Percentiles rank a stretch among this genome's conserved stretches.
Evolutionary conservation across 1,284 basidiomycete genomes (phyloP).

Genomic region (Heterobasidion occidentale): DNA sequence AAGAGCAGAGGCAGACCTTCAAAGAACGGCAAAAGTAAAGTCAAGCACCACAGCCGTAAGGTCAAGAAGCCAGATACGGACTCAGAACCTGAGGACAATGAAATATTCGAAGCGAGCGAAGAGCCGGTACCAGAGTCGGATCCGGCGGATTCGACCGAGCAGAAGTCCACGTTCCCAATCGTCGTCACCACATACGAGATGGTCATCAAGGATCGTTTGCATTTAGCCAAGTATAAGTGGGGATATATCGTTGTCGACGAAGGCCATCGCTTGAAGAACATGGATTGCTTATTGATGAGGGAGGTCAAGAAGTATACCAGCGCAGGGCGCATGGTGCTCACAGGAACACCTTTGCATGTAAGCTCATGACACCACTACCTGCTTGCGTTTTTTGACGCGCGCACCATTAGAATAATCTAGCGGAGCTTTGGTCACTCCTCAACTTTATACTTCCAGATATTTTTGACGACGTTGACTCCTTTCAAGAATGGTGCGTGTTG

Average conservation of each 20-base stretch:
- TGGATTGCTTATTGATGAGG: slow-evolving; percentile 83
- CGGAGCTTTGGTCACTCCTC: slow-evolving; percentile 90
- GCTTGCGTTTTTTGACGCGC: background rate
- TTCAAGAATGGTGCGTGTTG: slow-evolving; percentile 81
- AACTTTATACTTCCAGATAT: slow-evolving; percentile 93
- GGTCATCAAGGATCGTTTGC: slow-evolving; percentile 74
- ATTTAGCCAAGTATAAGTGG: slow-evolving; percentile 70
- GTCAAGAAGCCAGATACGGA: background rate
- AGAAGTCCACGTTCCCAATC: slow-evolving; percentile 55
- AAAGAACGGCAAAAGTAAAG: slow-evolving; percentile 12
- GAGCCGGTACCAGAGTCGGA: slow-evolving; percentile 1
- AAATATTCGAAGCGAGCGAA: slow-evolving; percentile 3
- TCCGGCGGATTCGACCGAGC: slow-evolving; percentile 12
- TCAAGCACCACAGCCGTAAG: background rate
- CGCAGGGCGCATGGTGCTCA: slow-evolving; percentile 87
- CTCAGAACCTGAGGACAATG: slow-evolving; percentile 6
- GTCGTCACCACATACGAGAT: slow-evolving; percentile 94
- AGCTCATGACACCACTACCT: background rate
- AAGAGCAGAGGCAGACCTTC: background rate
- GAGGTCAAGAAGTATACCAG: slow-evolving; percentile 87
- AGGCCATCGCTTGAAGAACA: slow-evolving; percentile 90
- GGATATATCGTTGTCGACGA: slow-evolving; percentile 96
- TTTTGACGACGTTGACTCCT: slow-evolving; percentile 84
- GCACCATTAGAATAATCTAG: slow-evolving; percentile 69
- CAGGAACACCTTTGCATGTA: slow-evolving; percentile 89